phyloP scores from a whole-genome alignment of 306 rosid species.

The Boehmeria nivea region DNA sequence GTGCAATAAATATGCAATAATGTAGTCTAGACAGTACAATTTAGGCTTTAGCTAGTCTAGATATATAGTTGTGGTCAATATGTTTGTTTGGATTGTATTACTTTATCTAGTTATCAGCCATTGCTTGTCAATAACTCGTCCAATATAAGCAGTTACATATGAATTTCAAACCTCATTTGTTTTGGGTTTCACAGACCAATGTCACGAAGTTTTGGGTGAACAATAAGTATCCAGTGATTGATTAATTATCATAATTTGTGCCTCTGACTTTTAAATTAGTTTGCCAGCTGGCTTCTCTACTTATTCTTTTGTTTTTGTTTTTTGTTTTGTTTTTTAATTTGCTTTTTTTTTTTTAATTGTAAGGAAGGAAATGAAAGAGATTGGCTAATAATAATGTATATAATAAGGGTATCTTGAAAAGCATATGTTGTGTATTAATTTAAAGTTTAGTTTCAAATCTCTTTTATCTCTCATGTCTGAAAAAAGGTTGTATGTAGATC shows the following conservation, averaged over 20 bases:
- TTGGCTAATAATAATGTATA: too few relatives aligned
- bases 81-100: too few relatives aligned
- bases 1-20: neutral
- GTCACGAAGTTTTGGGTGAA: conserved; percentile 20
- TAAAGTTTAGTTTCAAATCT: conserved; percentile 30
- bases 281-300: conserved; percentile 35
- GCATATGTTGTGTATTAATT: neutral
- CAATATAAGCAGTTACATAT: conserved; percentile 7
- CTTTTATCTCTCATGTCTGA: conserved; percentile 21
- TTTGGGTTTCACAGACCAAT: conserved; percentile 41
- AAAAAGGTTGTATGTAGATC: conserved; percentile 23
- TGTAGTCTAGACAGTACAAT: too few relatives aligned
- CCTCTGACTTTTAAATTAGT: conserved; percentile 12
- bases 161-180: conserved; percentile 15
- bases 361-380: too few relatives aligned
- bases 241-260: conserved; percentile 26
- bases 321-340: too few relatives aligned
- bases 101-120: neutral
- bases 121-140: neutral
- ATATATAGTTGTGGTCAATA: too few relatives aligned
- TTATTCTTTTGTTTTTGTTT: neutral
- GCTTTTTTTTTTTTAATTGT: too few relatives aligned
- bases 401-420: conserved; percentile 25
- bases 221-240: conserved; percentile 34
- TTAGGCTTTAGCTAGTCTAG: too few relatives aligned